phyloP scores from a whole-genome alignment of 1,139 yeast genomes.

The Saccharomyces hybrid region DNA sequence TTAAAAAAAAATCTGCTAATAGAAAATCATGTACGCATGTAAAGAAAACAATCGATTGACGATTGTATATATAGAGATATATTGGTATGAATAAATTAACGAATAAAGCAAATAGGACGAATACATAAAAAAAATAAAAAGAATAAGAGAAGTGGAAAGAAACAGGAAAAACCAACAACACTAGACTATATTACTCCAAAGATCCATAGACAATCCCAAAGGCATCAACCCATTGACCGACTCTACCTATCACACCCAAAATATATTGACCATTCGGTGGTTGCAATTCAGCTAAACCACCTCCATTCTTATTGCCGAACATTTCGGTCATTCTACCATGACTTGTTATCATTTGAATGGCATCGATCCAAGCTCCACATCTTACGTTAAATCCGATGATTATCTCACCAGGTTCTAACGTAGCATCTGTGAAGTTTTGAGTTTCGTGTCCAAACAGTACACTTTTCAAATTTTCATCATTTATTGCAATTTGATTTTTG shows the following conservation, averaged over 20 bases:
- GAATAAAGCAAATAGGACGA: neutral
- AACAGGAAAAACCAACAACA: no score
- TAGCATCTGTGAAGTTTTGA: constrained; percentile 49
- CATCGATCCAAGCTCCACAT: constrained; percentile 88
- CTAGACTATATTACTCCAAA: neutral
- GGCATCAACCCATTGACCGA: constrained; percentile 65
- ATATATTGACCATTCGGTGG: constrained; percentile 54
- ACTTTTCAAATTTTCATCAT: constrained; percentile 11
- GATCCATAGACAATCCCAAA: constrained; percentile 44
- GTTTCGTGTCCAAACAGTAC: constrained; percentile 59
- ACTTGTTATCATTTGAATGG: constrained; percentile 57
- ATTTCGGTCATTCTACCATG: constrained; percentile 46
- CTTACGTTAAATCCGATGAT: constrained; percentile 57
- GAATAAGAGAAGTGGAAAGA: no score
- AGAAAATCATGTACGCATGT: neutral
- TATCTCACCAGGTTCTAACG: constrained; percentile 48
- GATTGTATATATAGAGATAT: neutral
- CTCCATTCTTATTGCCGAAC: constrained; percentile 64
- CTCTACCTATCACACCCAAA: constrained; percentile 64
- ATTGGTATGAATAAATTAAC: neutral
- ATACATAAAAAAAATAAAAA: neutral
- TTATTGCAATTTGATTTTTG: constrained; percentile 11
- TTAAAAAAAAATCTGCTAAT: neutral
- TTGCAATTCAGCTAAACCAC: constrained; percentile 49
- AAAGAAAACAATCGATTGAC: neutral